Conservation (phyloP, 192 early-diverging fungal species). For the Coemansia sp. region DNA sequence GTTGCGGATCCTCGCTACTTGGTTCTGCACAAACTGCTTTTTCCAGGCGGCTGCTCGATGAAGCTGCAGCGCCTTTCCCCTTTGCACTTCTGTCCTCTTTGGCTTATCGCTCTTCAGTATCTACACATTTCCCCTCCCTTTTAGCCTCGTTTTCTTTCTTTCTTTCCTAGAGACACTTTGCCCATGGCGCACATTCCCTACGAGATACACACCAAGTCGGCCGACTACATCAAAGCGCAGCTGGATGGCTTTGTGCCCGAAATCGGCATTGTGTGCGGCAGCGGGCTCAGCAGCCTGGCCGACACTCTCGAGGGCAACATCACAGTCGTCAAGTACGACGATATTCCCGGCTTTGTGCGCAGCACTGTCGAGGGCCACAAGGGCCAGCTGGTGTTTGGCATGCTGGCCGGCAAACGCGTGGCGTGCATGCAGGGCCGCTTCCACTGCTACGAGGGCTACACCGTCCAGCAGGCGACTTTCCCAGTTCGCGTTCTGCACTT, state of each 20-base stretch:
- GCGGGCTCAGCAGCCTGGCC: conserved; percentile 83
- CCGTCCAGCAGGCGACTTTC: conserved; percentile 74
- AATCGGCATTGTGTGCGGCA: conserved; percentile 89
- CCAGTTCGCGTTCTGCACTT: conserved; percentile 88
- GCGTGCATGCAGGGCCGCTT: conserved; percentile 92
- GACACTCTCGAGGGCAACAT: conserved; percentile 66
- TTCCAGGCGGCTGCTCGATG: too few relatives aligned
- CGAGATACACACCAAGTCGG: conserved; percentile 39
- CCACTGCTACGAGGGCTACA: conserved; percentile 92
- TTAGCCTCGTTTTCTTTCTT: neutral
- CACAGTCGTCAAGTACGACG: conserved; percentile 70
- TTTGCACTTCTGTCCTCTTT: too few relatives aligned
- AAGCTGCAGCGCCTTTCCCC: neutral
- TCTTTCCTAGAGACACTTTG: neutral
- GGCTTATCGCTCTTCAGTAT: too few relatives aligned
- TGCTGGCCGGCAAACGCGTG: conserved; percentile 69
- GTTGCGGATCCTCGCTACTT: too few relatives aligned
- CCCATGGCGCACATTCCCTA: conserved; percentile 33
- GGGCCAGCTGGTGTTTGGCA: conserved; percentile 80
- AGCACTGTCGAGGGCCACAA: conserved; percentile 65
- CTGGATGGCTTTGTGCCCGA: conserved; percentile 30
- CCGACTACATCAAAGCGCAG: conserved; percentile 26
- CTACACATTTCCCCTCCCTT: too few relatives aligned
- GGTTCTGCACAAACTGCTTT: too few relatives aligned
- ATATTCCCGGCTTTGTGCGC: conserved; percentile 85